Evolutionary conservation across 2,329 filamentous ascomycete genomes (phyloP), one percentile per base, ranked within the genome.

Genomic region (Scytalidium lignicola): DNA sequence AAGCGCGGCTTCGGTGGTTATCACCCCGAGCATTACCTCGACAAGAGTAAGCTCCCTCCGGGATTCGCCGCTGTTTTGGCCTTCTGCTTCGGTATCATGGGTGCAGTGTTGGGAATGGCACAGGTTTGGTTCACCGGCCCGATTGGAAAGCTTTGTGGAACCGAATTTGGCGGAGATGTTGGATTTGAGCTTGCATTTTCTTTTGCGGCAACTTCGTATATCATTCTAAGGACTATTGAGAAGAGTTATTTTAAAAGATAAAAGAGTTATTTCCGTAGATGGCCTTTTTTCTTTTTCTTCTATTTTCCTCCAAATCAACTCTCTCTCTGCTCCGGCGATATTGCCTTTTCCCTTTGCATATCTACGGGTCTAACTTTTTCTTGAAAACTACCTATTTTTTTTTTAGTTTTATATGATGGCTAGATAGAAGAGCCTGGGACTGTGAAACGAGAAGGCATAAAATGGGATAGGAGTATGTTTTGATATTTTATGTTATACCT

Each of bases 81-180:
- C 0, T 88, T 88, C 65, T 71, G 71, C 58, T 77, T 78, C 48
- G 86, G 86, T 45, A 67, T 85, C 37, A 72, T 75, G 13, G 86
- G 86, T 13, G 83, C 86, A 58, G 74, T 86, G 2, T 70, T 79
- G 7, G 85, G 86, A 5, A 89, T 89, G 83, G 77, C 77, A 17
- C 85, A 90, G 65, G 65, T 72, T 0, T 90, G 85, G 83, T 86
- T 72, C 56, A 77, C 79, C 1, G 86, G 86, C 0, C 85, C 84
- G 0, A 80, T 89, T 53, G 84, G 83, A 0, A 71, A 74, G 47
- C 52, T 63, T 1, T 63, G 61, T 43, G 62, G 62, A 15, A 29
- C 28, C 9, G 59, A 58, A 2, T 69, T 51, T 51, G 71, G 71
- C 41, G 80, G 79, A 21, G 81, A 84, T 65, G 66, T 83, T 40